Evolutionary conservation across 345 rosid genomes (phyloP).

Genomic region (Hibiscus tridactylites): DNA sequence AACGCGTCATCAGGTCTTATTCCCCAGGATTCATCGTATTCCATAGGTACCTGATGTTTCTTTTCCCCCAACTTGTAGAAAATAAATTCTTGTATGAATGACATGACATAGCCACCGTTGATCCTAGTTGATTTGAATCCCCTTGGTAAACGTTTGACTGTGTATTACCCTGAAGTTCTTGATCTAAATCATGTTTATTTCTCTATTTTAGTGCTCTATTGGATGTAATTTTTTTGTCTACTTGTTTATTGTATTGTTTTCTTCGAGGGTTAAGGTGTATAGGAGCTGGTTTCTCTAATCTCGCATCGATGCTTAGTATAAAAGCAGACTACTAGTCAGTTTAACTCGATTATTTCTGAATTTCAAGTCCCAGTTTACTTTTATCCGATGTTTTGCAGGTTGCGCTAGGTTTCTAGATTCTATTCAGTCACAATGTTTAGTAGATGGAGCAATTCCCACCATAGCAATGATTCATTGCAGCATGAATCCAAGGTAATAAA

Average conservation of each 20-base stretch:
- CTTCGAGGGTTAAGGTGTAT: neutral
- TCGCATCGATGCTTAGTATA: neutral
- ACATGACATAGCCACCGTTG: neutral
- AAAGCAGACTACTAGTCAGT: neutral
- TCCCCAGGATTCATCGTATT: neutral
- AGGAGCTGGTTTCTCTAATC: neutral
- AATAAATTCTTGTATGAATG: neutral
- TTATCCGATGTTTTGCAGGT: constrained; percentile 17
- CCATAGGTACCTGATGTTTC: neutral
- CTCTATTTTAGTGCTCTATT: neutral
- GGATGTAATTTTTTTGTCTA: neutral
- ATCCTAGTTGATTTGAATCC: neutral
- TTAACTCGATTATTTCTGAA: neutral
- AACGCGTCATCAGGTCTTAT: neutral
- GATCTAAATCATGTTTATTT: neutral
- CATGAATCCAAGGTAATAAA: constrained; percentile 55
- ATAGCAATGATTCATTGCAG: constrained; percentile 27
- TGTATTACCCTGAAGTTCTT: neutral
- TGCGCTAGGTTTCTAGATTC: constrained; percentile 9
- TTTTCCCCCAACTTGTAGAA: no score
- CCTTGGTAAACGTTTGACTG: neutral
- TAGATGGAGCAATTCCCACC: constrained; percentile 37
- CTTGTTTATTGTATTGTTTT: neutral
- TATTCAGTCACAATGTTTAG: constrained; percentile 53
- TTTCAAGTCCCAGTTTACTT: neutral